Conservation (phyloP, 192 early-diverging fungal species). For the Linderina pennispora region DNA sequence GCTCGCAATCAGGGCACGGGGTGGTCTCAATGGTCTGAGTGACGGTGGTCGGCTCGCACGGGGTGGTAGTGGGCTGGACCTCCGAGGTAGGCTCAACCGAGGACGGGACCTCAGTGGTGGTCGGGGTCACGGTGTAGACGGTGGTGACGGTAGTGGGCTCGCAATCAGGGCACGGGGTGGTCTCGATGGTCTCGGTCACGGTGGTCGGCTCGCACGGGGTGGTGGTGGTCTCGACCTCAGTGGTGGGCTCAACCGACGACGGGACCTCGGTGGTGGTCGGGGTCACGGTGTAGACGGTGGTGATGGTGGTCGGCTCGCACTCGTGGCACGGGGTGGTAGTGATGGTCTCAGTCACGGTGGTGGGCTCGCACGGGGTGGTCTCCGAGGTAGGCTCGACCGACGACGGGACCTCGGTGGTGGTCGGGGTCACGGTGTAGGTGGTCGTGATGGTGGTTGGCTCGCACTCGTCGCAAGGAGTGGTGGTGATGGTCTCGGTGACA, state of each 20-base stretch:
- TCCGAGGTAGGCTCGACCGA: background rate
- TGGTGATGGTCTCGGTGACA: background rate
- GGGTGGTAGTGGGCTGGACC: background rate
- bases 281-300: no score
- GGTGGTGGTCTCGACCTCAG: background rate
- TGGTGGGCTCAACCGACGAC: background rate
- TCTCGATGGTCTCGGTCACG: background rate
- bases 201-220: background rate
- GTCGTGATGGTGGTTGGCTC: background rate
- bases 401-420: background rate
- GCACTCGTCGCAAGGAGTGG: background rate
- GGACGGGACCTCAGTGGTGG: background rate
- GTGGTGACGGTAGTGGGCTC: background rate
- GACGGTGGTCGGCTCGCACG: background rate
- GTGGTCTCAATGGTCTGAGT: background rate
- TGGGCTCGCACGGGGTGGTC: background rate
- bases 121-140: background rate
- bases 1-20: background rate
- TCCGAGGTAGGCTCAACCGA: background rate
- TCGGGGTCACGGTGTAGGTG: background rate
- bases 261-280: background rate
- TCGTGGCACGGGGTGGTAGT: background rate
- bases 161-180: background rate
- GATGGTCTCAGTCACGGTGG: background rate
- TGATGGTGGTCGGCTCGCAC: no score